Evolutionary conservation across 495 filamentous ascomycete genomes (phyloP), one percentile per base, ranked within the genome.

Genomic region (Xylaria venustula): DNA sequence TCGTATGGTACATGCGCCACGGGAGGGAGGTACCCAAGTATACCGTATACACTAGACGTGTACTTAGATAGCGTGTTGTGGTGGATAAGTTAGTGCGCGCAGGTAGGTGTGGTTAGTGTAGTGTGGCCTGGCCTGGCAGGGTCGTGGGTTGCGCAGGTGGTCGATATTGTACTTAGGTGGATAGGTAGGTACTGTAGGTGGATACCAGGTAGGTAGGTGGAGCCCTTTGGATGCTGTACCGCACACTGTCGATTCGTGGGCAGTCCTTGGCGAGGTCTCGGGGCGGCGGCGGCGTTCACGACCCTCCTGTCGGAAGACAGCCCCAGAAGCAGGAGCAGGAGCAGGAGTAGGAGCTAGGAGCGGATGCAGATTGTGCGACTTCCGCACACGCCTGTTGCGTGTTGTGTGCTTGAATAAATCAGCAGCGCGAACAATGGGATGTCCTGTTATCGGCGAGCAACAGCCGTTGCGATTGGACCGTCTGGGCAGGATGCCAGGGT

Each of bases 211-310:
- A 47, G 57, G 20, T 25, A 34, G 37, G 57, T 36, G 37, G 46
- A 52, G 47, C 20, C n/a, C 22, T 26, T 15, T 60, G 57, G 40
- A 51, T 40, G 14, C 32, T 26, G 15, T 42, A 11, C 15, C 32
- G 52, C 52, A 44, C 37, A 20, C 37, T 54, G 56, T 59, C 47
- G 56, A 59, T 59, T 59, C 56, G 56, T 51, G 54, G 34, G 54
- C 19, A 23, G 28, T 51, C 17, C 48, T 50, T 59, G 46, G 37
- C 37, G 52, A n/a, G 36, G 22, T 59, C 56, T 51, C 51, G 56
- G 56, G 34, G 34, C 36, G 9, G 45, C 36, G 15, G 52, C 51
- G 37, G n/a, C n/a, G 52, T 15, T 54, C 52, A 12, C 53, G 40
- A 30, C 26, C 32, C 30, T 26, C 32, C 23, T 26, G 14, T 26